Percentiles rank a stretch among this genome's conserved stretches.
Evolutionary conservation across 1,284 basidiomycete species (phyloP).

Genomic region (Hymenochaete sp.): DNA sequence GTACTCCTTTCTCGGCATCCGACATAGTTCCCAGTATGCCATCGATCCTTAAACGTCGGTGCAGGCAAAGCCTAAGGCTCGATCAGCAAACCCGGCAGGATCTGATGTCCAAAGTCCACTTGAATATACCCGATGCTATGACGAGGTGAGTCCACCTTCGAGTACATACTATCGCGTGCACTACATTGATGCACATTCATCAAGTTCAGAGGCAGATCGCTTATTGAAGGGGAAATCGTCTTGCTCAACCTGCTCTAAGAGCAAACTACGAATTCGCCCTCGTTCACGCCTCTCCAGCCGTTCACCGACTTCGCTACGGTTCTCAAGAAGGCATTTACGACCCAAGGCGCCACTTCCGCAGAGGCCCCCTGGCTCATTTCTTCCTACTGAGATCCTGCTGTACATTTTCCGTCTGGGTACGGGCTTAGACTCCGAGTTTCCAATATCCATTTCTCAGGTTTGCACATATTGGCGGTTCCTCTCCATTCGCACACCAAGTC

Average conservation of each 20-base stretch:
- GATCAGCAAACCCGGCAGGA: constrained; percentile 11
- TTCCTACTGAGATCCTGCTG: constrained; percentile 50
- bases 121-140: neutral
- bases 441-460: constrained; percentile 53
- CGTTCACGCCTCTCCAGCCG: neutral
- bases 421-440: constrained; percentile 44
- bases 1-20: neutral
- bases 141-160: neutral
- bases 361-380: constrained; percentile 6
- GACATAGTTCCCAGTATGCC: constrained; percentile 2
- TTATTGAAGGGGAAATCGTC: neutral
- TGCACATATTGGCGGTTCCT: constrained; percentile 53
- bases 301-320: constrained; percentile 1
- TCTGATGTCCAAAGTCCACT: constrained; percentile 10
- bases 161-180: neutral
- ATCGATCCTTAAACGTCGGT: constrained; percentile 11
- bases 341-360: constrained; percentile 3
- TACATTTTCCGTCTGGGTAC: constrained; percentile 54
- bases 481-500: constrained; percentile 43
- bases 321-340: neutral
- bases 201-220: neutral
- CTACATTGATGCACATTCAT: neutral
- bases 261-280: neutral
- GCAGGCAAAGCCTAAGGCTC: constrained; percentile 14
- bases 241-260: neutral